Evolutionary conservation across 371 early-diverging fungal genomes (phyloP).

Genomic region (Dentiscutata heterogama): DNA sequence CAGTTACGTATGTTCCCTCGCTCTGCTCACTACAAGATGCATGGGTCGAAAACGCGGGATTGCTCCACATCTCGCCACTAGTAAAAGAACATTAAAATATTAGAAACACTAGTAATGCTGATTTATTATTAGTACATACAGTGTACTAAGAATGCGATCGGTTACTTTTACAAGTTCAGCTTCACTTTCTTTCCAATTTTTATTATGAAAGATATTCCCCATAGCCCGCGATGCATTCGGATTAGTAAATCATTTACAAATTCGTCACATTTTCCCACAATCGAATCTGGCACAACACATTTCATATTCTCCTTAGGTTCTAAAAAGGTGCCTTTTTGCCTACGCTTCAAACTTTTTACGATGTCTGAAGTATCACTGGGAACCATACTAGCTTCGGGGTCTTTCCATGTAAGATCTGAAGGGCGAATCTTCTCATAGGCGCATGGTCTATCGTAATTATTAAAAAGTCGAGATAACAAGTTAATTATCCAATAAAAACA

Average conservation of each 20-base stretch:
- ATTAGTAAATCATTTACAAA: constrained; percentile 36
- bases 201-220: constrained; percentile 28
- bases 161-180: constrained; percentile 23
- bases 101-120: constrained; percentile 6
- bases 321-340: constrained; percentile 35
- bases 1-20: constrained; percentile 37
- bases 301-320: constrained; percentile 42
- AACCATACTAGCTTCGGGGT: constrained; percentile 34
- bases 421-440: constrained; percentile 16
- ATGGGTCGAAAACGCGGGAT: constrained; percentile 14
- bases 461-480: too few relatives aligned
- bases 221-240: constrained; percentile 14
- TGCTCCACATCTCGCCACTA: constrained; percentile 31
- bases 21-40: constrained; percentile 35
- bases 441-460: too few relatives aligned
- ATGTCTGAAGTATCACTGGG: constrained; percentile 21
- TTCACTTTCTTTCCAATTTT: constrained; percentile 33
- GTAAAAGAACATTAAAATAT: constrained; percentile 4
- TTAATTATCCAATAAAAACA: too few relatives aligned
- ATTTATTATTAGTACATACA: constrained; percentile 27
- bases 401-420: constrained; percentile 30
- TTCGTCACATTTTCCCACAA: constrained; percentile 32
- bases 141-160: constrained; percentile 38
- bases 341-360: constrained; percentile 29
- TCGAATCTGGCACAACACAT: constrained; percentile 19